Conservation (phyloP, 306 rosid genomes). For the Medicago lupulina region DNA sequence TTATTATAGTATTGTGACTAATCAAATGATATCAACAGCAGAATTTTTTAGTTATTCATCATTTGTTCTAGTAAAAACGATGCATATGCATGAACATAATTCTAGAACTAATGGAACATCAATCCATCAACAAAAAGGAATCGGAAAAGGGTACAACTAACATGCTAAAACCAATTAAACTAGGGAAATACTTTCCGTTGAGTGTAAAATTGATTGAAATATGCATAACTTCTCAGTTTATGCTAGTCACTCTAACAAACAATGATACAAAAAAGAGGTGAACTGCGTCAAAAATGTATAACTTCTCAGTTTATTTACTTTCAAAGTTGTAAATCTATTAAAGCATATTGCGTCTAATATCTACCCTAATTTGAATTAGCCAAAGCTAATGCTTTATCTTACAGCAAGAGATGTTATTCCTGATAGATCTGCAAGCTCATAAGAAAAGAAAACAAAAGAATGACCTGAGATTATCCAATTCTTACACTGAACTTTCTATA, state of each 20-base stretch:
- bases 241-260: slow-evolving; percentile 13
- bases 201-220: slow-evolving; percentile 6
- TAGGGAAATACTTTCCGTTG: neutral
- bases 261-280: slow-evolving; percentile 12
- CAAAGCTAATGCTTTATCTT: neutral
- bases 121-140: slow-evolving; percentile 18
- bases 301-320: neutral
- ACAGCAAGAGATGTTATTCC: slow-evolving; percentile 8
- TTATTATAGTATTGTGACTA: slow-evolving; percentile 24
- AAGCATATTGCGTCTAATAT: neutral
- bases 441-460: slow-evolving; percentile 16
- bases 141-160: slow-evolving; percentile 1
- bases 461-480: slow-evolving; percentile 20
- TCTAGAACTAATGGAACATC: slow-evolving; percentile 28
- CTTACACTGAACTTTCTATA: slow-evolving; percentile 16
- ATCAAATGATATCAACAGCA: slow-evolving; percentile 30
- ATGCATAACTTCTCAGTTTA: slow-evolving; percentile 14
- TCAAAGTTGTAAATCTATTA: slow-evolving; percentile 18
- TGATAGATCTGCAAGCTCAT: slow-evolving; percentile 16
- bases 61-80: slow-evolving; percentile 16
- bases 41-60: neutral
- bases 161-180: slow-evolving; percentile 32
- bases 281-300: too few species aligned
- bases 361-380: slow-evolving; percentile 9
- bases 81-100: slow-evolving; percentile 17